Percentiles rank a stretch among this genome's conserved stretches.
These are phyloP conservation scores for Nothopassalora personata DNA, from an alignment of 2,329 filamentous ascomycete genomes.

Conservation along the genomic window DNA sequence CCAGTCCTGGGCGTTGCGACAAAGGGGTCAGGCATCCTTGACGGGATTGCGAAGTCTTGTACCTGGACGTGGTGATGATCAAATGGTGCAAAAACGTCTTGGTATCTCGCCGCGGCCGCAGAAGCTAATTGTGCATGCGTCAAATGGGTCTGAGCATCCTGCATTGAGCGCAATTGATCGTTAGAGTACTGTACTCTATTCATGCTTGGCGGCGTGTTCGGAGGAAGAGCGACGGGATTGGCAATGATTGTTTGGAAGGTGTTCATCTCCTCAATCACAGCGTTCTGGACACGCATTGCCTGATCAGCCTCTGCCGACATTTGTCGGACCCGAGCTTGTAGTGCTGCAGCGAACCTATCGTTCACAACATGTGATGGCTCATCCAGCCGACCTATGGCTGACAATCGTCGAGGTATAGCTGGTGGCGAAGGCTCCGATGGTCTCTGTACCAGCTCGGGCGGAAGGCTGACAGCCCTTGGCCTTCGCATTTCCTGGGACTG, in stretches of 20 bases:
- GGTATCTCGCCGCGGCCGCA: no score
- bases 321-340: not conserved
- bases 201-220: not conserved
- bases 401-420: not conserved
- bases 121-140: no score
- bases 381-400: not conserved
- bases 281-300: not conserved
- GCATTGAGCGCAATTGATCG: no score
- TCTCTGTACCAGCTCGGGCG: not conserved
- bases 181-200: no score
- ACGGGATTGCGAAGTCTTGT: not conserved
- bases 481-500: not conserved
- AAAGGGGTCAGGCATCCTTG: not conserved
- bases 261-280: not conserved
- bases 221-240: not conserved
- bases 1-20: not conserved
- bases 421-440: not conserved
- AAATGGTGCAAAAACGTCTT: no score
- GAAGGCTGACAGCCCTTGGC: not conserved
- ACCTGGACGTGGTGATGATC: not conserved
- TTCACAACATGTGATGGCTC: not conserved
- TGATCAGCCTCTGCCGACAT: not conserved
- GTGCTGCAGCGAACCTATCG: not conserved
- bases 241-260: not conserved
- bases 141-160: no score